Evolutionary conservation across 2,329 filamentous ascomycete species (phyloP).

Genomic region (Huntiella bhutanensis): DNA sequence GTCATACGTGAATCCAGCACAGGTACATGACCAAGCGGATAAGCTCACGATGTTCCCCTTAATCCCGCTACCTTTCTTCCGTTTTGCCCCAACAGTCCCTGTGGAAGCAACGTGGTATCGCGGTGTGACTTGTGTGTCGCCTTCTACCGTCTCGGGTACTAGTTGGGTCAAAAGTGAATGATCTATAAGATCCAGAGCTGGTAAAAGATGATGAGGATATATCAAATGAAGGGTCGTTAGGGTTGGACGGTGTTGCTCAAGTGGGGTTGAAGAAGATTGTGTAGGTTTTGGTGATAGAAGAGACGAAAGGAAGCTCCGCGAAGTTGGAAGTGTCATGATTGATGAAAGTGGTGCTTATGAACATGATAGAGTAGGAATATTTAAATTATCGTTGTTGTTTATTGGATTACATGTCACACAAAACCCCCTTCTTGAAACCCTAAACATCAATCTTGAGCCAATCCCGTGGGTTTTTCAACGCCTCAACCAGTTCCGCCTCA

Average conservation of each 20-base stretch:
- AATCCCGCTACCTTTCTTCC: background rate
- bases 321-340: conserved; percentile 10
- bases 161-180: conserved; percentile 40
- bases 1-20: conserved; percentile 62
- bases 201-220: conserved; percentile 63
- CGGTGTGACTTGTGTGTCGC: too few species aligned
- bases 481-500: conserved; percentile 66
- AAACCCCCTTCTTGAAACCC: background rate
- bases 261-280: background rate
- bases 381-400: background rate
- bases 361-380: background rate
- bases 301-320: conserved; percentile 1
- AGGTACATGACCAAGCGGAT: conserved; percentile 71
- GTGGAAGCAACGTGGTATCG: too few species aligned
- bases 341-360: conserved; percentile 17
- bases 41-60: conserved; percentile 51
- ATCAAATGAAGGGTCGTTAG: conserved; percentile 71
- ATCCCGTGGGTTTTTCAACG: conserved; percentile 43
- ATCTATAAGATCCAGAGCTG: conserved; percentile 76
- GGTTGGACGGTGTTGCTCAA: conserved; percentile 8
- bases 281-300: conserved; percentile 1
- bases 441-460: conserved; percentile 31
- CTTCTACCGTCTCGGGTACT: background rate
- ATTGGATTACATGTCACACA: background rate
- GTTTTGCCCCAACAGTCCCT: too few species aligned